phyloP scores from a whole-genome alignment of 2,329 filamentous ascomycete genomes.

The Fusarium sp. region DNA sequence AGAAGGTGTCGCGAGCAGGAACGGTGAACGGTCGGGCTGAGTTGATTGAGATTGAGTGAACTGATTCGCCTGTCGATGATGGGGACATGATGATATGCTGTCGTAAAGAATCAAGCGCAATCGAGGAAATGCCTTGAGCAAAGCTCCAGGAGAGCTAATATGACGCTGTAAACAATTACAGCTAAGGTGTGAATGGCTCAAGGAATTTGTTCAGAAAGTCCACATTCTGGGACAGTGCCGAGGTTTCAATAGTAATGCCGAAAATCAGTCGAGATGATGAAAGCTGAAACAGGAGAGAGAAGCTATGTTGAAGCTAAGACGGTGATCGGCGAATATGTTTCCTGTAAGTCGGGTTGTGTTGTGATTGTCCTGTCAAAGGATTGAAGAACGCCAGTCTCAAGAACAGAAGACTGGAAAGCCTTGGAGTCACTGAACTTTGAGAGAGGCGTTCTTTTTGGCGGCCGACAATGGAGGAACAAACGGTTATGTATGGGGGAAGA shows the following conservation, averaged over 20 bases:
- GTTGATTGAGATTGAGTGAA: slow-evolving; percentile 56
- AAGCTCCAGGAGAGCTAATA: slow-evolving; percentile 1
- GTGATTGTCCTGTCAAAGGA: neutral
- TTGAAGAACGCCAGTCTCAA: slow-evolving; percentile 20
- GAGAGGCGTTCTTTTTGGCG: slow-evolving; percentile 28
- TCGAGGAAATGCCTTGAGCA: slow-evolving; percentile 21
- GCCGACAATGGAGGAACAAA: slow-evolving; percentile 42
- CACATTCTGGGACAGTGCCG: slow-evolving; percentile 36
- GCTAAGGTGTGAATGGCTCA: slow-evolving; percentile 15
- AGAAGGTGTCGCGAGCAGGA: slow-evolving; percentile 60
- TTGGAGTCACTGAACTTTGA: slow-evolving; percentile 28
- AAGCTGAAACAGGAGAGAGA: slow-evolving; percentile 13
- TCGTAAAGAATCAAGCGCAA: slow-evolving; percentile 39
- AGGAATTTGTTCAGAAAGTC: slow-evolving; percentile 31
- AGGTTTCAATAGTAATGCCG: slow-evolving; percentile 23
- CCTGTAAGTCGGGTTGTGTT: neutral
- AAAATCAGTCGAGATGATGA: slow-evolving; percentile 33
- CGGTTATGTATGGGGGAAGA: slow-evolving; percentile 46
- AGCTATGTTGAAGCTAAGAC: slow-evolving; percentile 8
- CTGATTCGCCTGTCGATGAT: slow-evolving; percentile 66
- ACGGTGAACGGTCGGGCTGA: slow-evolving; percentile 59
- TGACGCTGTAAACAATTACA: neutral
- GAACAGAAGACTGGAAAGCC: slow-evolving; percentile 14
- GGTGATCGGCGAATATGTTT: neutral
- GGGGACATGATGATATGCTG: slow-evolving; percentile 59